Conservation (phyloP, 345 rosid genomes). For the Brassica cretica region DNA sequence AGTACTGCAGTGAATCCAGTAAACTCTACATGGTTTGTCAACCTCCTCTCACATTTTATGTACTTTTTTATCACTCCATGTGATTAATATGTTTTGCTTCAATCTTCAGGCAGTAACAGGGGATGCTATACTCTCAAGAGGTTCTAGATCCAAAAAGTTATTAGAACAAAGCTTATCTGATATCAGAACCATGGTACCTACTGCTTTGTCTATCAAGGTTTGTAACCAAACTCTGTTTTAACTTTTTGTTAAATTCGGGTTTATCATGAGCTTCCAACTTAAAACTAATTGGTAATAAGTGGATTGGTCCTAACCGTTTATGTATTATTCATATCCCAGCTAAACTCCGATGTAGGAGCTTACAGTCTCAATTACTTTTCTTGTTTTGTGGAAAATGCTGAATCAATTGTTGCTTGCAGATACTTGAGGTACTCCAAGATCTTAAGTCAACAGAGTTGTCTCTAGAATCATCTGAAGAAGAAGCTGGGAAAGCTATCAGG, state of each 20-base stretch:
- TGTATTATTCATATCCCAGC: too few species aligned
- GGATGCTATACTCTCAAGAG: not conserved
- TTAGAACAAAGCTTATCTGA: not conserved
- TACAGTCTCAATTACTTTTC: not conserved
- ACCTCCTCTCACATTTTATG: not conserved
- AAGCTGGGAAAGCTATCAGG: not conserved
- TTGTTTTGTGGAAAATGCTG: not conserved
- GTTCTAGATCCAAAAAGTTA: not conserved
- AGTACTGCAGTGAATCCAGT: not conserved
- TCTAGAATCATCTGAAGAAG: not conserved
- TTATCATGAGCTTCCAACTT: too few species aligned
- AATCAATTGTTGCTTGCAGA: not conserved
- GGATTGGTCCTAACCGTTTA: too few species aligned
- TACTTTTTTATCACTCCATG: not conserved
- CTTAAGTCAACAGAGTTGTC: not conserved
- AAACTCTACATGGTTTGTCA: not conserved
- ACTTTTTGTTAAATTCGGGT: not conserved
- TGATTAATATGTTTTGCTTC: not conserved
- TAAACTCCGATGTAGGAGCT: too few species aligned
- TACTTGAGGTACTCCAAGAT: not conserved
- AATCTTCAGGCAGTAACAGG: slow-evolving; percentile 1
- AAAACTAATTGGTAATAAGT: too few species aligned
- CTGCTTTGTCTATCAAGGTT: not conserved
- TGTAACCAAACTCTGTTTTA: not conserved
- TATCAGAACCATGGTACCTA: not conserved